These are phyloP conservation scores for Aquilaria agallochum DNA, from an alignment of 441 rosid species.

Conservation along the genomic window DNA sequence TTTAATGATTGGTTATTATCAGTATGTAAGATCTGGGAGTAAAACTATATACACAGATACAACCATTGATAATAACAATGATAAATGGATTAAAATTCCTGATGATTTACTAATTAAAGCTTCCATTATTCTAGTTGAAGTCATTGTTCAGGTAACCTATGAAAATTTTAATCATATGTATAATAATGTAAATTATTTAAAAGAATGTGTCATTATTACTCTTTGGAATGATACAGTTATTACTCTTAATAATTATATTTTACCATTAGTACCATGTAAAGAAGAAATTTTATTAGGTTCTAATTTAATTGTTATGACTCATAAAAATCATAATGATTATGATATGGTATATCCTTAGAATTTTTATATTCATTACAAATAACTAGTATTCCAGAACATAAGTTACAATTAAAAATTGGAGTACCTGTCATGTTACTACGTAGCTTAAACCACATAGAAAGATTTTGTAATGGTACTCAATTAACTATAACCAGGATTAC, in stretches of 20 bases:
- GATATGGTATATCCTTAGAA: not conserved
- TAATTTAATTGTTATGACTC: not conserved
- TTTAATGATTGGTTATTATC: not conserved
- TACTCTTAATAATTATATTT: too few species aligned
- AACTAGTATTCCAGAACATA: not conserved
- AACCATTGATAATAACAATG: not conserved
- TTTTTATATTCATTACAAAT: not conserved
- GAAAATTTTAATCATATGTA: not conserved
- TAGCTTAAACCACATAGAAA: not conserved
- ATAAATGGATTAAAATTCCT: not conserved
- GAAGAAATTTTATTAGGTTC: not conserved
- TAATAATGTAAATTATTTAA: not conserved
- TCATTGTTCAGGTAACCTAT: not conserved
- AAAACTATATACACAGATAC: too few species aligned
- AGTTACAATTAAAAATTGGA: not conserved
- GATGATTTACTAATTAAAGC: not conserved
- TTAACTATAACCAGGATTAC: not conserved
- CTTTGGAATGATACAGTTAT: not conserved
- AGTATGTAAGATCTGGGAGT: not conserved
- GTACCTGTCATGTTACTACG: not conserved
- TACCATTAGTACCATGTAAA: not conserved
- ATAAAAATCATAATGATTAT: too few species aligned
- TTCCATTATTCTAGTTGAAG: not conserved
- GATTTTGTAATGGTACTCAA: slow-evolving; percentile 8
- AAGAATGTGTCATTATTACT: not conserved